phyloP scores from a whole-genome alignment of 371 early-diverging fungal species.

The Mucor velutinosus region DNA sequence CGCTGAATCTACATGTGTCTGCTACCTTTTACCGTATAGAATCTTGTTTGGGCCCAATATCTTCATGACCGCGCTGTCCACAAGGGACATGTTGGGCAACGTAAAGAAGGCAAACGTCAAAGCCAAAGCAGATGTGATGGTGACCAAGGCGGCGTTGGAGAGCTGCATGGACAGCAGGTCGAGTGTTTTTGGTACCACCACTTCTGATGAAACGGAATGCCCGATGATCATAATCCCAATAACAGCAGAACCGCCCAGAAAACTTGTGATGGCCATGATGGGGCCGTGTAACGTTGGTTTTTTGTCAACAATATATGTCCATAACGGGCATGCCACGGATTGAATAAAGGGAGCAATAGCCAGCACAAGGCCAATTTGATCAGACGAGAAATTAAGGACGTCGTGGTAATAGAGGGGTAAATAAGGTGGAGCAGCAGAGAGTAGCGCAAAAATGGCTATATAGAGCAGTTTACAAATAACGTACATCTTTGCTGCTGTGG shows the following conservation, averaged over 20 bases:
- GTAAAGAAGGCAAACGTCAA: constrained; percentile 45
- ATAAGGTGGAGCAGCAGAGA: constrained; percentile 46
- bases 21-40: constrained; percentile 38
- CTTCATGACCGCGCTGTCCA: constrained; percentile 55
- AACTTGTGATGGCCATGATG: constrained; percentile 39
- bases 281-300: constrained; percentile 38
- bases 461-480: constrained; percentile 41
- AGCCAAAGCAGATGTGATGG: constrained; percentile 28
- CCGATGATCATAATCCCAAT: constrained; percentile 42
- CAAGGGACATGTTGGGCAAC: constrained; percentile 43
- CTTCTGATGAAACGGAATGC: constrained; percentile 26
- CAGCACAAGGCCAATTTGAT: constrained; percentile 46
- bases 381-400: constrained; percentile 40
- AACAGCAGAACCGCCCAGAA: constrained; percentile 40
- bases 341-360: constrained; percentile 56
- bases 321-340: constrained; percentile 48
- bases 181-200: constrained; percentile 7
- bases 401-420: constrained; percentile 45
- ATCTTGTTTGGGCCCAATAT: constrained; percentile 52
- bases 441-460: constrained; percentile 38
- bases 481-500: constrained; percentile 16
- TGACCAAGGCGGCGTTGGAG: constrained; percentile 22
- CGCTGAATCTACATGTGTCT: background rate
- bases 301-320: constrained; percentile 45
- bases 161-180: constrained; percentile 7